Evolutionary conservation across 768 basidiomycete genomes (phyloP), one percentile per base, ranked within the genome.

Genomic region (Amanita phalloides): DNA sequence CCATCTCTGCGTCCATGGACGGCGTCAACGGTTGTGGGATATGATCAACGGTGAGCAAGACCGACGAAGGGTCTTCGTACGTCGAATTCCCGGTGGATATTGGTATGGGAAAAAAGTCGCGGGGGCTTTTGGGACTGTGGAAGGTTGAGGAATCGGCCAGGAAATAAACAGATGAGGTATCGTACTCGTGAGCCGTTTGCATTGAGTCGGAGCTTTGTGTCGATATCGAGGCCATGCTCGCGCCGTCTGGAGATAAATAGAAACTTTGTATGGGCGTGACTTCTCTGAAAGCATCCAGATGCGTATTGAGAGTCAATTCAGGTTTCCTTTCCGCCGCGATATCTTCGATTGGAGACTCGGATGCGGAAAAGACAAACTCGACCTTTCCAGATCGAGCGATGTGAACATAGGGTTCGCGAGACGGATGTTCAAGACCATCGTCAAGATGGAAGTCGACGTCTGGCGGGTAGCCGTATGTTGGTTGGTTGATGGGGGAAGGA

Each of bases 171-270:
- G 51, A 52, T 20, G 49, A 51, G 37, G 51, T 45, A 45, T 45
- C 51, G 35, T 52, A 52, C 42, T 52, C 51, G 33, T 52, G 26
- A 45, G 51, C 51, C 6, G 51, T 52, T 28, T 52, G 43, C 51
- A 52, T 52, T 14, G 51, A 39, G 20, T 37, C 41, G 30, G 51
- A 52, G 35, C 43, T 45, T 37, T 7, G 32, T 36, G 51, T 45
- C 4, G 51, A 52, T 37, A 45, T 35, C 7, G 51, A 52, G 51
- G 33, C 44, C 43, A 52, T 52, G 35, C 51, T 52, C 32, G 41
- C 41, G 26, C 37, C 28, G 30, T 43, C 30, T 14, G 30, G 23
- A 35, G 49, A 30, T 38, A 49, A 39, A 41, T 49, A 49, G n/a
- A 21, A 41, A n/a, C 25, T 36, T 17, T n/a, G 25, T 17, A 49